Percentiles rank a stretch among this genome's conserved stretches.
phyloP scores from a whole-genome alignment of 75 land plant species.

The Isoetes taiwanensis region DNA sequence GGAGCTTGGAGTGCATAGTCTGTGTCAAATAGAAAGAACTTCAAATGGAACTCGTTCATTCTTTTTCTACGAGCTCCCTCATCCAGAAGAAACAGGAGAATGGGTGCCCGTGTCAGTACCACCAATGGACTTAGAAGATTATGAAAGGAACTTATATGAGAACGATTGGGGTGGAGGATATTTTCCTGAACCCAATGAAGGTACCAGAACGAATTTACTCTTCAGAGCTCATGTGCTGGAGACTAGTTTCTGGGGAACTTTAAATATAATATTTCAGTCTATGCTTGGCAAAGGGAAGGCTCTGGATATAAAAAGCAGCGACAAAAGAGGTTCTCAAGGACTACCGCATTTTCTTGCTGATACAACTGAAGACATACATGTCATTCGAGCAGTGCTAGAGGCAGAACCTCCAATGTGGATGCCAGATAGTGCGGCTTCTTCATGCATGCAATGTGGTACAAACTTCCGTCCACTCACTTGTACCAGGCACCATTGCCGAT shows the following conservation, averaged over 20 bases:
- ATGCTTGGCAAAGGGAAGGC: neutral
- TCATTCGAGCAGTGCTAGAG: neutral
- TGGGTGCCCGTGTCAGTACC: slow-evolving; percentile 4
- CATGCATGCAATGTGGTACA: neutral
- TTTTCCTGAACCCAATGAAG: no score
- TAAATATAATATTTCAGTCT: neutral
- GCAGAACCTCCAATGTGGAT: slow-evolving; percentile 3
- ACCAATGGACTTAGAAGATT: neutral
- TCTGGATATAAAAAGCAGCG: neutral
- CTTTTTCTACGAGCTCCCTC: neutral
- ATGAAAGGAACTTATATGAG: neutral
- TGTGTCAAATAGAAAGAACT: no score
- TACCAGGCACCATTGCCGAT: neutral
- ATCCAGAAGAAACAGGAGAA: neutral
- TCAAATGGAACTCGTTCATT: no score
- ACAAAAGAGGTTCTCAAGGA: neutral
- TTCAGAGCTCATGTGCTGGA: no score
- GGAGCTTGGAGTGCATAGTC: no score
- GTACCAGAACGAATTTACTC: neutral
- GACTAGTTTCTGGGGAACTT: neutral
- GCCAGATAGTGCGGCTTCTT: neutral
- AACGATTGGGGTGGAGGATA: neutral
- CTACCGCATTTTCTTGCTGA: neutral
- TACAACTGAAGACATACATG: neutral
- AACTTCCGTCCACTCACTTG: neutral